Conservation (phyloP, 768 basidiomycete genomes). For the Scleroderma bovista region DNA sequence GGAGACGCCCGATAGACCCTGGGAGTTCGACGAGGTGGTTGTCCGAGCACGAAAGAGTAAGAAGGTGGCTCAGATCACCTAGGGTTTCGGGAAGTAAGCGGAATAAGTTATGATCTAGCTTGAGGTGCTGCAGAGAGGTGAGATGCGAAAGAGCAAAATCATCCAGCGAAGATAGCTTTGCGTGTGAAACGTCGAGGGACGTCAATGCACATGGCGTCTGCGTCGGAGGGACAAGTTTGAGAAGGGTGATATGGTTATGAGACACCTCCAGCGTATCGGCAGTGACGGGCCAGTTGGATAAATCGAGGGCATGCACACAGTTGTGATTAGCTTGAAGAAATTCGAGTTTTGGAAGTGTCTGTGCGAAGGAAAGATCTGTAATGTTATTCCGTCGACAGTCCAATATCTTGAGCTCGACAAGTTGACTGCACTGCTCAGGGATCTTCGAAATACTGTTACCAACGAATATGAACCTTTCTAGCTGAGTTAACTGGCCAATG, state of each 20-base stretch:
- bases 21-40: conserved; percentile 82
- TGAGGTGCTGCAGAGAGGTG: conserved; percentile 61
- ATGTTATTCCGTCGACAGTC: conserved; percentile 88
- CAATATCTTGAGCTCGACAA: conserved; percentile 60
- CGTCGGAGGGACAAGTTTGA: conserved; percentile 51
- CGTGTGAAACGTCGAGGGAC: conserved; percentile 78
- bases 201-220: conserved; percentile 56
- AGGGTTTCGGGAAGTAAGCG: conserved; percentile 79
- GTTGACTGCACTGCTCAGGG: conserved; percentile 51
- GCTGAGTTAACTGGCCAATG: conserved; percentile 59
- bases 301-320: conserved; percentile 69
- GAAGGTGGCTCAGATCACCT: conserved; percentile 65
- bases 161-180: conserved; percentile 81
- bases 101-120: conserved; percentile 84
- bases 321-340: conserved; percentile 79
- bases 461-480: conserved; percentile 76
- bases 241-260: conserved; percentile 84
- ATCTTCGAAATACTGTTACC: conserved; percentile 77
- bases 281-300: conserved; percentile 65
- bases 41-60: conserved; percentile 81
- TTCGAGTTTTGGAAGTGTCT: conserved; percentile 63
- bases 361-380: conserved; percentile 63
- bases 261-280: conserved; percentile 62
- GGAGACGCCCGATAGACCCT: conserved; percentile 64
- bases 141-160: conserved; percentile 69